These are phyloP conservation scores for Microcyclospora tardicrescens DNA, from an alignment of 2,329 filamentous ascomycete species.

Conservation along the genomic window DNA sequence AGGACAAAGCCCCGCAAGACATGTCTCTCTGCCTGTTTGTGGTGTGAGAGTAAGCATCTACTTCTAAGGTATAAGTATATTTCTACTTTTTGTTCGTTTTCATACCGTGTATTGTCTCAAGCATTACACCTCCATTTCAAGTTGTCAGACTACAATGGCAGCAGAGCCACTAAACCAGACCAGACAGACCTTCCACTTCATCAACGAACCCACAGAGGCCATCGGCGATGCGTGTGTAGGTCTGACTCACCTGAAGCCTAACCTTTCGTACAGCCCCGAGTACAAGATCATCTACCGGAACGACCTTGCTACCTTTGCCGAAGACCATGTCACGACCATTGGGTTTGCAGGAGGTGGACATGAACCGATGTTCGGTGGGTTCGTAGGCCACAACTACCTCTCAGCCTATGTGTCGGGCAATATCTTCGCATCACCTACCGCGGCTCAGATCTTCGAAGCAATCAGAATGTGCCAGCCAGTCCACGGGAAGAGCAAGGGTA, in stretches of 20 bases:
- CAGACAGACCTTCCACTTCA: constrained; percentile 26
- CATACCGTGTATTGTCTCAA: no score
- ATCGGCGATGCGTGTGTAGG: constrained; percentile 25
- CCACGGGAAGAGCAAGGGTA: constrained; percentile 29
- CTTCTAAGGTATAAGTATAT: no score
- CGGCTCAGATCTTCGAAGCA: constrained; percentile 48
- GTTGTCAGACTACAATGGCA: constrained; percentile 7
- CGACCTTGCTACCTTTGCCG: constrained; percentile 20
- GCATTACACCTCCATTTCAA: no score
- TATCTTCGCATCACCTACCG: constrained; percentile 51
- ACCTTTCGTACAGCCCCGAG: constrained; percentile 21
- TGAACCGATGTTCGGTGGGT: constrained; percentile 52
- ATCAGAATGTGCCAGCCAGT: constrained; percentile 42
- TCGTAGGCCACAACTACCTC: constrained; percentile 50
- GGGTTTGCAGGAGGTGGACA: constrained; percentile 27
- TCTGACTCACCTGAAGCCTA: constrained; percentile 22
- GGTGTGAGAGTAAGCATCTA: no score
- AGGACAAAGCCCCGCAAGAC: no score
- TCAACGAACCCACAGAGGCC: constrained; percentile 22
- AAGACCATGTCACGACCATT: constrained; percentile 23
- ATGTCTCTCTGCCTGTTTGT: no score
- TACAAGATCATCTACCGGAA: constrained; percentile 26
- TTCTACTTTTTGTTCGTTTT: no score
- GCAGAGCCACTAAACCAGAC: constrained; percentile 11
- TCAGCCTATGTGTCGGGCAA: constrained; percentile 48